Conservation (phyloP, 208 protist genomes). For the Leishmania major region DNA sequence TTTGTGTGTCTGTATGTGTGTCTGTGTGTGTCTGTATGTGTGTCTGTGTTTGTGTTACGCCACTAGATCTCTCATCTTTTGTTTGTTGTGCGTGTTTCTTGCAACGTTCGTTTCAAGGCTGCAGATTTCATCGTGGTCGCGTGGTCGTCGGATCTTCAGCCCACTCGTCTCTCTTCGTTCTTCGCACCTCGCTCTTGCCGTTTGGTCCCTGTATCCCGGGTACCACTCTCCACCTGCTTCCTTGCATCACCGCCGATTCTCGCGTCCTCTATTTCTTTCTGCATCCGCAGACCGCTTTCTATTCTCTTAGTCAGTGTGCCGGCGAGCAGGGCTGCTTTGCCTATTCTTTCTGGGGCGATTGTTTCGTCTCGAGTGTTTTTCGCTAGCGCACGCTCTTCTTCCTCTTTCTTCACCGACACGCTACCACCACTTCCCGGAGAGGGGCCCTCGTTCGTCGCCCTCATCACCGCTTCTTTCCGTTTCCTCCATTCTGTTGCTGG, state of each 20-base stretch:
- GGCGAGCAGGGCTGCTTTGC: not conserved
- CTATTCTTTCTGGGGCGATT: not conserved
- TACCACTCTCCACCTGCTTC: not conserved
- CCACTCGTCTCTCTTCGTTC: not conserved
- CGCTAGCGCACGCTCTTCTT: not conserved
- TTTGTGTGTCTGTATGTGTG: not conserved
- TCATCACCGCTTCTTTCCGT: not conserved
- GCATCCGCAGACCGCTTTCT: not conserved
- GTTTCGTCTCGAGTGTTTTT: not conserved
- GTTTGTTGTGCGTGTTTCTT: not conserved
- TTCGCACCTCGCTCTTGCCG: slow-evolving; percentile 1
- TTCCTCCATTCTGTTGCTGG: not conserved
- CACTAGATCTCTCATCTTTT: not conserved
- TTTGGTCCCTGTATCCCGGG: not conserved
- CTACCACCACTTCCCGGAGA: not conserved
- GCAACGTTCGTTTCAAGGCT: not conserved
- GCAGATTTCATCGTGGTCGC: not conserved
- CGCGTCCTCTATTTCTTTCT: not conserved
- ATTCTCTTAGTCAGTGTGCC: not conserved
- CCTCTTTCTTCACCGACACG: not conserved
- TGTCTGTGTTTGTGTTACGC: not conserved
- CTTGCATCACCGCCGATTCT: not conserved
- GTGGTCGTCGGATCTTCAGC: not conserved
- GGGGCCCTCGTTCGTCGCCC: not conserved
- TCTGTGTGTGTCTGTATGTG: not conserved